A percentile compares a stretch with the other conserved stretches of the same genome.
Conservation (phyloP, 768 basidiomycete species). For the Lentinula sp. region DNA sequence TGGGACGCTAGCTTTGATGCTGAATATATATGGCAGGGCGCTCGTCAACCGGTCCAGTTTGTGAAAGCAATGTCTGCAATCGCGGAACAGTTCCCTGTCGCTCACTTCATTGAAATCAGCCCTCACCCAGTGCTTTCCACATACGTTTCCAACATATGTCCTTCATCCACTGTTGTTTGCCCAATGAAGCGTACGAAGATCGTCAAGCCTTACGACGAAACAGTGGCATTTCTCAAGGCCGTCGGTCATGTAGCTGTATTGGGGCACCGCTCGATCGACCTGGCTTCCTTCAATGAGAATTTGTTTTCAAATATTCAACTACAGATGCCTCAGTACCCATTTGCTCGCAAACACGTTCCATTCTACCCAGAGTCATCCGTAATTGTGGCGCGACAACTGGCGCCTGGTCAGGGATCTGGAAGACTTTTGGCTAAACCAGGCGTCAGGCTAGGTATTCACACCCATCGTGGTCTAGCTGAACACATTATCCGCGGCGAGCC, state of each 20-base stretch:
- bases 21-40: constrained; percentile 36
- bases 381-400: constrained; percentile 1
- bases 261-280: constrained; percentile 11
- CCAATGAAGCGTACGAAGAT: constrained; percentile 21
- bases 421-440: background rate
- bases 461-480: constrained; percentile 29
- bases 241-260: constrained; percentile 14
- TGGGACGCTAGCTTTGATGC: constrained; percentile 19
- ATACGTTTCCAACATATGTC: constrained; percentile 21
- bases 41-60: constrained; percentile 31
- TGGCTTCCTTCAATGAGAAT: constrained; percentile 22
- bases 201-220: constrained; percentile 15
- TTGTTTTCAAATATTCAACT: constrained; percentile 24
- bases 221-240: constrained; percentile 15
- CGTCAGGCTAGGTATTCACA: constrained; percentile 10
- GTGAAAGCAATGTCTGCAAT: constrained; percentile 22
- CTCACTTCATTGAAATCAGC: constrained; percentile 29
- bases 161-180: constrained; percentile 13
- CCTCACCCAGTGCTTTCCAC: constrained; percentile 32
- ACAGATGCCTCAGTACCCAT: constrained; percentile 22
- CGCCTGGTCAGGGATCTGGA: constrained; percentile 11
- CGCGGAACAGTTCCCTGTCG: constrained; percentile 8
- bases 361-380: constrained; percentile 11
- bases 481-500: constrained; percentile 34
- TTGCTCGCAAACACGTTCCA: constrained; percentile 18